Evolutionary conservation across 108 stramenopile genomes (phyloP), one percentile per base, ranked within the genome.

Genomic region (Skeletonema tropicum): DNA sequence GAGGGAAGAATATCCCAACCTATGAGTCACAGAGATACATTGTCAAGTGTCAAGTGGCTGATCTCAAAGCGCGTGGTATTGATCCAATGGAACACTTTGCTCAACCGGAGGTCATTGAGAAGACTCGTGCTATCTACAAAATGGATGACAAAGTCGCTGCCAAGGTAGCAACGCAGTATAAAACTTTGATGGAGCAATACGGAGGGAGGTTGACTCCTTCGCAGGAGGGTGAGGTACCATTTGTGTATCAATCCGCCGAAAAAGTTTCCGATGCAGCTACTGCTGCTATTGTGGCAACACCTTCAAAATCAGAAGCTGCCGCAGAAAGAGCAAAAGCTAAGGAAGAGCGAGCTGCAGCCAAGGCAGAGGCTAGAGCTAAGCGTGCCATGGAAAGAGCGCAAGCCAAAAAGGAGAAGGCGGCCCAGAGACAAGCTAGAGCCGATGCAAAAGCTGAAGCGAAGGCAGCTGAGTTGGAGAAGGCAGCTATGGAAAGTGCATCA

Each of bases 81-180:
- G 92, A 94, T 69, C 89, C 89, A 25, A 60, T 94, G 45, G 76
- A 77, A 26, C 87, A 90, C 80, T 91, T 94, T 79, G 60, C 69
- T 26, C 45, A 71, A 30, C 58, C 57, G 0, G 80, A 81, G 2
- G 68, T 74, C 11, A 71, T 74, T 42, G 72, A 74, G 25, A 81
- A 81, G 73, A 81, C 80, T 6, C 63, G 80, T 2, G 73, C 80
- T 10, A 70, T 81, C 36, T 81, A 81, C 57, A 81, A 74, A 60
- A 74, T 81, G 80, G 80, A 81, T 21, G 57, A 81, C 55, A 57
- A 66, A 11, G 63, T 81, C 9, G 80, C 80, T 12, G 73, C 63
- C 23, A 70, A 73, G 46, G 70, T 81, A 3, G 71, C 84, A 14
- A 79, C 59, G 17, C 72, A 86, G 39, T 80, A 79, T 76, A 74